Conservation (phyloP, 495 filamentous ascomycete genomes). For the Oleoguttula mirabilis region DNA sequence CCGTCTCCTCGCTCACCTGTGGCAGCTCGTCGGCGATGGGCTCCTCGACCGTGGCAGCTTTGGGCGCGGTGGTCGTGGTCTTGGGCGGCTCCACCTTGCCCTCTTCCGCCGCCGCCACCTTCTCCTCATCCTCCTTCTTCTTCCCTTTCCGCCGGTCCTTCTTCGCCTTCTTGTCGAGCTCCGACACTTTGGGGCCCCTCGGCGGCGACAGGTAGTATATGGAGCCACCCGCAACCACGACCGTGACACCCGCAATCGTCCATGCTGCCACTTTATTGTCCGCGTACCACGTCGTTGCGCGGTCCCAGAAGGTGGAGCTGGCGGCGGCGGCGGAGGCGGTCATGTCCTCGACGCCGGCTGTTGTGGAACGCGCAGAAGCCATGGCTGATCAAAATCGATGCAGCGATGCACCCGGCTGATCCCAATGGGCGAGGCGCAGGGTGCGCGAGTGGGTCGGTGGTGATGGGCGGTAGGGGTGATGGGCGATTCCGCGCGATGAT, state of each 20-base stretch:
- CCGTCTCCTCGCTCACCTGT: conserved; percentile 67
- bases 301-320: conserved; percentile 68
- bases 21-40: conserved; percentile 61
- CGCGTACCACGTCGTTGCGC: conserved; percentile 80
- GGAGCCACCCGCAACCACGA: conserved; percentile 82
- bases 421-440: too few relatives aligned
- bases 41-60: conserved; percentile 44
- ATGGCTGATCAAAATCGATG: too few relatives aligned
- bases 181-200: background rate
- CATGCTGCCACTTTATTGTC: conserved; percentile 93
- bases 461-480: too few relatives aligned
- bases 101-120: conserved; percentile 44
- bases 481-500: too few relatives aligned
- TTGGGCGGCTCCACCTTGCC: conserved; percentile 24
- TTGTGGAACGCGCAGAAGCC: background rate
- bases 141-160: conserved; percentile 46
- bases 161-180: conserved; percentile 41
- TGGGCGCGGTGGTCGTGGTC: conserved; percentile 13
- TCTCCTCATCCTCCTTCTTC: conserved; percentile 53
- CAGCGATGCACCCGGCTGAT: too few relatives aligned
- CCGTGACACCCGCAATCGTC: conserved; percentile 84
- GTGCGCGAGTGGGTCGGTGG: too few relatives aligned
- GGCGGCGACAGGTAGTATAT: conserved; percentile 69
- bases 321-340: conserved; percentile 1
- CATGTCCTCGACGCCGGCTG: background rate